These are phyloP conservation scores for Paecilomyces formosus DNA, from an alignment of 2,329 filamentous ascomycete species.

Conservation along the genomic window DNA sequence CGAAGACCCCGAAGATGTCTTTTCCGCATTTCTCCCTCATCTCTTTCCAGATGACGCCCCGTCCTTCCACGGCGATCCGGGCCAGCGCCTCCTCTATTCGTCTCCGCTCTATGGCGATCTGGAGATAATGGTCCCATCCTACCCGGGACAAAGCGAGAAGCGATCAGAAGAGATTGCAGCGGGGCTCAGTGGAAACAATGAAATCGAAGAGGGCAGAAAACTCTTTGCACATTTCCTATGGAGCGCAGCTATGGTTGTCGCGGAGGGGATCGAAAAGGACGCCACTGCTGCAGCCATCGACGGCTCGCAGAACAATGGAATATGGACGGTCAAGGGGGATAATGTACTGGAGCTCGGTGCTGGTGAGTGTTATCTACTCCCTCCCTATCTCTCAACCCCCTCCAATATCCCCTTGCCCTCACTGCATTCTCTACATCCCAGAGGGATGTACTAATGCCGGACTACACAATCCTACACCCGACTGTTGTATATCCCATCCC, in stretches of 20 bases:
- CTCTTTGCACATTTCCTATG: slow-evolving; percentile 55
- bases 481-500: neutral
- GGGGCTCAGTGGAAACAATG: slow-evolving; percentile 6
- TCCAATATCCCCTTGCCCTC: slow-evolving; percentile 1
- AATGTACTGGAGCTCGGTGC: slow-evolving; percentile 53
- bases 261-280: slow-evolving; percentile 30
- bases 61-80: slow-evolving; percentile 47
- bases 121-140: slow-evolving; percentile 31
- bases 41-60: slow-evolving; percentile 51
- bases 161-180: slow-evolving; percentile 10
- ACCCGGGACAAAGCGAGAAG: slow-evolving; percentile 31
- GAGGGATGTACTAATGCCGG: no score
- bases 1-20: slow-evolving; percentile 43
- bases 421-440: neutral
- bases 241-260: slow-evolving; percentile 45
- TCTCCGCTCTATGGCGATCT: slow-evolving; percentile 35
- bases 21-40: slow-evolving; percentile 44
- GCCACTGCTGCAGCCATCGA: slow-evolving; percentile 14
- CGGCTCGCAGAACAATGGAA: slow-evolving; percentile 7
- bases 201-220: slow-evolving; percentile 39
- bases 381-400: neutral
- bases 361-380: slow-evolving; percentile 40
- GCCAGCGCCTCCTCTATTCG: slow-evolving; percentile 44
- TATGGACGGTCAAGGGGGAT: slow-evolving; percentile 42
- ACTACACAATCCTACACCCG: no score